Evolutionary conservation across 2,329 filamentous ascomycete genomes (phyloP).

Genomic region (Diplodia intermedia): DNA sequence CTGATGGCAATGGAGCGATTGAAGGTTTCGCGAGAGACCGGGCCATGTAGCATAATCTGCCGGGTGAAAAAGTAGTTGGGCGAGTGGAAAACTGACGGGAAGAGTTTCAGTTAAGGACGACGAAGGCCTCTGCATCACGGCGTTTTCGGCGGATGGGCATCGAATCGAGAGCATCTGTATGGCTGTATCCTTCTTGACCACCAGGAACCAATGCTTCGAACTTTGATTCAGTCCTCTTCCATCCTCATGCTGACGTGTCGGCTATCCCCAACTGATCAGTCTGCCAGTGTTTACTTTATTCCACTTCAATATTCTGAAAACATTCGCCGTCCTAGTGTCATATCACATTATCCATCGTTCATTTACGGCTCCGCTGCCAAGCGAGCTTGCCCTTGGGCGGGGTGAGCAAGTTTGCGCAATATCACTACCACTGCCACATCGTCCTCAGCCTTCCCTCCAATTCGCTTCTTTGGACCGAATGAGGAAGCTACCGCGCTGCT

Average conservation of each 20-base stretch:
- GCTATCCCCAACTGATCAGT: neutral
- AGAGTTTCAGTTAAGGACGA: neutral
- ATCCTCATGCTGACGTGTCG: too few relatives aligned
- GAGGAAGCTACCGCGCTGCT: neutral
- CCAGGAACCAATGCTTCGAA: neutral
- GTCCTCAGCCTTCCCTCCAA: neutral
- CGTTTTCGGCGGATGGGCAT: neutral
- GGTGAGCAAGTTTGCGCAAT: constrained; percentile 19
- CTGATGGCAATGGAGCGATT: neutral
- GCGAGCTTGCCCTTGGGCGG: neutral
- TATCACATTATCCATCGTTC: too few relatives aligned
- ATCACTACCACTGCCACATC: neutral
- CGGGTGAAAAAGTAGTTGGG: neutral
- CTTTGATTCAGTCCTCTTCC: too few relatives aligned
- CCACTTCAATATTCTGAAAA: too few relatives aligned
- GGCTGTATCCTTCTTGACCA: neutral
- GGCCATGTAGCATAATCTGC: neutral
- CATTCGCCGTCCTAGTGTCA: too few relatives aligned
- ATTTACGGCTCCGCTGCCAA: neutral
- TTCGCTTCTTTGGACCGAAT: neutral
- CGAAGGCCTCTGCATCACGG: neutral
- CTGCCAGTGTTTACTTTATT: too few relatives aligned
- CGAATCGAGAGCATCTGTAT: neutral
- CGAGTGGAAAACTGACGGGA: neutral
- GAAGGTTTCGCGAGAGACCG: neutral